phyloP scores from a whole-genome alignment of 805 yeast species.

The Ogataea parapolymorpha region DNA sequence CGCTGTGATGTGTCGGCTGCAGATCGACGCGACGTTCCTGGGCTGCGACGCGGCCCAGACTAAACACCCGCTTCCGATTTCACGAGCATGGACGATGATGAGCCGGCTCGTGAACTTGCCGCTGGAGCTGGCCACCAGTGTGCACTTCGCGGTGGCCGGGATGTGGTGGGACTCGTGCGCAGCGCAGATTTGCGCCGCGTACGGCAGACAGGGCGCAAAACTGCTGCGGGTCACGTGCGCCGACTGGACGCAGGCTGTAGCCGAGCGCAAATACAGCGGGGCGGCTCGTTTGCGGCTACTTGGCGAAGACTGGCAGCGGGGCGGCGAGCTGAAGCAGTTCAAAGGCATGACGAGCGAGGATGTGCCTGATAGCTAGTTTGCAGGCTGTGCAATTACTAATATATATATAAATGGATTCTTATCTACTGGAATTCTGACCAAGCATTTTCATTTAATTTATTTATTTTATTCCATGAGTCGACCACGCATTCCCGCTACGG shows the following conservation, averaged over 20 bases:
- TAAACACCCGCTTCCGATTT: constrained; percentile 54
- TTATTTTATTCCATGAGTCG: constrained; percentile 22
- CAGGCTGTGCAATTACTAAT: not conserved
- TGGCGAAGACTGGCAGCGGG: constrained; percentile 71
- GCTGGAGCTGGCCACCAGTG: constrained; percentile 48
- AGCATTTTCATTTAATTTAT: not conserved
- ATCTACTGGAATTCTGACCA: not conserved
- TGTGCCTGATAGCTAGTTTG: constrained; percentile 17
- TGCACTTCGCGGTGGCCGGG: constrained; percentile 68
- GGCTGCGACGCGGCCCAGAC: constrained; percentile 20
- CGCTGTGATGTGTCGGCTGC: constrained; percentile 64
- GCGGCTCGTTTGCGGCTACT: constrained; percentile 73
- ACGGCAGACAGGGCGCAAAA: constrained; percentile 70
- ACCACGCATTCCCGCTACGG: constrained; percentile 43
- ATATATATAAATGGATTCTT: not conserved
- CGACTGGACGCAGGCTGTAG: constrained; percentile 52
- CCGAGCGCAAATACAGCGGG: constrained; percentile 59
- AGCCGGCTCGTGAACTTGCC: constrained; percentile 68
- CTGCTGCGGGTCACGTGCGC: constrained; percentile 45
- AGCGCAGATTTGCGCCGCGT: constrained; percentile 47
- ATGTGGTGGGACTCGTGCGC: constrained; percentile 94
- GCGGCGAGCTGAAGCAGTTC: constrained; percentile 44
- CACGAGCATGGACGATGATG: constrained; percentile 65
- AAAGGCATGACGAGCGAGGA: constrained; percentile 36
- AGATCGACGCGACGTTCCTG: constrained; percentile 27